Percentiles rank a stretch among this genome's conserved stretches.
phyloP scores from a whole-genome alignment of 2,329 filamentous ascomycete species.

The Nigrospora sphaerica region DNA sequence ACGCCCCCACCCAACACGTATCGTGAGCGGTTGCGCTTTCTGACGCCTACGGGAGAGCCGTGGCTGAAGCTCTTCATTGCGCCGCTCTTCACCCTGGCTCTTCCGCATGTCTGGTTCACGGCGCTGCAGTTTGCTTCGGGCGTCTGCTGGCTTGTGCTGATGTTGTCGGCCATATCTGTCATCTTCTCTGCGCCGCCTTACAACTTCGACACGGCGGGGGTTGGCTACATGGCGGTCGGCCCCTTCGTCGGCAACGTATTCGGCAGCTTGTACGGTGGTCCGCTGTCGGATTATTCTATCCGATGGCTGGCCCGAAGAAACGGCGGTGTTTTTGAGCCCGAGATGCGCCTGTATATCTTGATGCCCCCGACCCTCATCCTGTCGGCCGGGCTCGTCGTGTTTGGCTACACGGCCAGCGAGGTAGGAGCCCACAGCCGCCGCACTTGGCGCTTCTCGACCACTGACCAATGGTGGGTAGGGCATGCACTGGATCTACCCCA shows the following conservation, averaged over 20 bases:
- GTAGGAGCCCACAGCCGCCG: slow-evolving; percentile 13
- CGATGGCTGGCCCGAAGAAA: slow-evolving; percentile 28
- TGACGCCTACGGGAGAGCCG: slow-evolving; percentile 1
- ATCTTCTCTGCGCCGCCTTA: slow-evolving; percentile 27
- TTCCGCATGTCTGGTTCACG: slow-evolving; percentile 31
- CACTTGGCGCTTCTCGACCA: background rate
- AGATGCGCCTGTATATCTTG: slow-evolving; percentile 30
- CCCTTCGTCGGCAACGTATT: slow-evolving; percentile 30
- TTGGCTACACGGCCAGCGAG: slow-evolving; percentile 25
- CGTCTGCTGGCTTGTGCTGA: slow-evolving; percentile 26
- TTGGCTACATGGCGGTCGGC: slow-evolving; percentile 20
- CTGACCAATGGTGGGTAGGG: slow-evolving; percentile 17
- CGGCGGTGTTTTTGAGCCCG: slow-evolving; percentile 33
- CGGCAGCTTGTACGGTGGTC: slow-evolving; percentile 30
- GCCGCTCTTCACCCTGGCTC: slow-evolving; percentile 6
- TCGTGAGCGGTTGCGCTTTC: slow-evolving; percentile 1
- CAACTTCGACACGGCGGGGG: slow-evolving; percentile 14
- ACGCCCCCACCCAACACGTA: background rate
- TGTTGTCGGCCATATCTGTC: slow-evolving; percentile 22
- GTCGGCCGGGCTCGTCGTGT: slow-evolving; percentile 30
- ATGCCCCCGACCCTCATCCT: slow-evolving; percentile 20
- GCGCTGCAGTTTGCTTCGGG: slow-evolving; percentile 30
- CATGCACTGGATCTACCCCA: slow-evolving; percentile 34
- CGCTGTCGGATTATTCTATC: slow-evolving; percentile 29
- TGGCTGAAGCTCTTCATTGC: background rate